Conservation (phyloP, 768 basidiomycete genomes). For the Tricholoma flavovirens region DNA sequence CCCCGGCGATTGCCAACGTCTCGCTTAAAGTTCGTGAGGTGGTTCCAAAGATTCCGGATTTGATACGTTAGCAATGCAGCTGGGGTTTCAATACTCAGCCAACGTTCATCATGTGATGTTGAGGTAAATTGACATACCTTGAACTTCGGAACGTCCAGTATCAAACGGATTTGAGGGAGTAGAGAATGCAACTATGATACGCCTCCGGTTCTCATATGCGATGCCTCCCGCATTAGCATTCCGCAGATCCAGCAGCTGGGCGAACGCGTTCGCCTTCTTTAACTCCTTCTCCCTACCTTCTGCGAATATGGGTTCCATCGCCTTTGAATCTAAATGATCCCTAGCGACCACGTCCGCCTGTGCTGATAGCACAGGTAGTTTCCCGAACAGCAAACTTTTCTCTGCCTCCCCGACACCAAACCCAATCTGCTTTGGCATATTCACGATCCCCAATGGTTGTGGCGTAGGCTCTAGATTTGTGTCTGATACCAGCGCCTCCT, state of each 20-base stretch:
- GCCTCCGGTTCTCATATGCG: constrained; percentile 76
- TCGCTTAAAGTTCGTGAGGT: constrained; percentile 59
- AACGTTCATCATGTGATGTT: not conserved
- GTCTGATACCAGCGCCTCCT: constrained; percentile 35
- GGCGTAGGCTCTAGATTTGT: constrained; percentile 20
- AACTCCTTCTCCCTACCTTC: constrained; percentile 25
- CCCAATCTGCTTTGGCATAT: constrained; percentile 48
- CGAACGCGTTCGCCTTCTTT: constrained; percentile 50
- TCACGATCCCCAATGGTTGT: constrained; percentile 31
- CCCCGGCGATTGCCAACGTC: constrained; percentile 75
- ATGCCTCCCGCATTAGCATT: constrained; percentile 89
- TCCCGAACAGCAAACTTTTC: constrained; percentile 58
- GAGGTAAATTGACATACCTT: constrained; percentile 49
- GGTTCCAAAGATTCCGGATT: constrained; percentile 79
- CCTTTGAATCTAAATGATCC: not conserved
- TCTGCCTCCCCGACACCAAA: constrained; percentile 62
- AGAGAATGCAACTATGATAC: constrained; percentile 79
- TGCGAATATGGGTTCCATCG: constrained; percentile 15
- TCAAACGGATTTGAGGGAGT: constrained; percentile 59
- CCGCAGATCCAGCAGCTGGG: constrained; percentile 70
- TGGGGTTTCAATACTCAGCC: constrained; percentile 23
- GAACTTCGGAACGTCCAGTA: constrained; percentile 82
- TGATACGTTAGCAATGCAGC: constrained; percentile 82
- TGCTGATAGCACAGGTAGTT: constrained; percentile 53
- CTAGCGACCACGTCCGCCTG: constrained; percentile 15